These are phyloP conservation scores for Leishmania major DNA, from an alignment of 208 protist species.

Conservation along the genomic window DNA sequence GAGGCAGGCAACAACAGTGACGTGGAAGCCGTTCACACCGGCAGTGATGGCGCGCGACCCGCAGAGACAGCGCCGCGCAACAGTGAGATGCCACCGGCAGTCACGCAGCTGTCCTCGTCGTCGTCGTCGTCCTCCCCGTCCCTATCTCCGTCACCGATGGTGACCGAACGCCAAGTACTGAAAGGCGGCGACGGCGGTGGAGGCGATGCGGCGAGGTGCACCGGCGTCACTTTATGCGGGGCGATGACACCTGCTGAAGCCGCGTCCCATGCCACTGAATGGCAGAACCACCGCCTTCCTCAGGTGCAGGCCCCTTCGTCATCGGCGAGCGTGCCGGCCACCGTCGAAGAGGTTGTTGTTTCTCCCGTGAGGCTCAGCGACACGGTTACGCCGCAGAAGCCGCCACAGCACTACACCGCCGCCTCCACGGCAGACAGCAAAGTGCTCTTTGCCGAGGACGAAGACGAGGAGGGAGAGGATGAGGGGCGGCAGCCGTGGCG, in stretches of 20 bases:
- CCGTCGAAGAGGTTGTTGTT: neutral
- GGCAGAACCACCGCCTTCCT: neutral
- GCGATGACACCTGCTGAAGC: neutral
- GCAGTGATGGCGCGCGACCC: neutral
- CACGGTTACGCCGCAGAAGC: neutral
- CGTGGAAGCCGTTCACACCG: neutral
- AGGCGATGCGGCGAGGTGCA: neutral
- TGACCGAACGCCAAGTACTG: slow-evolving; percentile 12
- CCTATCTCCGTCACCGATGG: slow-evolving; percentile 10
- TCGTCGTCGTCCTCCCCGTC: slow-evolving; percentile 4
- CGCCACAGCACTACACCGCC: neutral
- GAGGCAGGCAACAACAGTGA: neutral
- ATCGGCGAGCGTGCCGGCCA: neutral
- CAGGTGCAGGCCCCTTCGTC: neutral
- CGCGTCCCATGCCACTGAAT: neutral
- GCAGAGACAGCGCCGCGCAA: neutral
- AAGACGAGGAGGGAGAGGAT: slow-evolving; percentile 12
- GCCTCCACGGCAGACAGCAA: slow-evolving; percentile 23
- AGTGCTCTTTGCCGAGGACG: slow-evolving; percentile 22
- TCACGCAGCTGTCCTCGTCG: slow-evolving; percentile 1
- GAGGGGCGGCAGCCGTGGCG: neutral
- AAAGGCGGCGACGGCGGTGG: neutral
- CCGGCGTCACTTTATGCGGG: neutral
- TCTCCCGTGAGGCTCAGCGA: slow-evolving; percentile 2
- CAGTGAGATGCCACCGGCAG: neutral